Evolutionary conservation across 192 early-diverging fungal genomes (phyloP), one percentile per base, ranked within the genome.

Genomic region (Linnemannia exigua): DNA sequence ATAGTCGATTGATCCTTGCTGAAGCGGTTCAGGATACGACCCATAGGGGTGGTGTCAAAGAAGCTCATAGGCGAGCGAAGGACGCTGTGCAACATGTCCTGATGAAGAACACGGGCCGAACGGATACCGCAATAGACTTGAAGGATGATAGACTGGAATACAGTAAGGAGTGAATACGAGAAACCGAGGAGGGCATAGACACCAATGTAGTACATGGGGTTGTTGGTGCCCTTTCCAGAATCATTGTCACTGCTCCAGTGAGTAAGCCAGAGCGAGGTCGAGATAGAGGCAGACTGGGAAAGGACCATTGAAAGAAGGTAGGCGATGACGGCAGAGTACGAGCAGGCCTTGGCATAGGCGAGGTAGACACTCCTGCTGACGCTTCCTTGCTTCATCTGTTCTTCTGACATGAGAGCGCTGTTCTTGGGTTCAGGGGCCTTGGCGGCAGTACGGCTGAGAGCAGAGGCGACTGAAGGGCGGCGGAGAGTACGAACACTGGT

Each of bases 181-280:
- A 97, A 76, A 7, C 97, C 98, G 7, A 98, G 87, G 1, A 81
- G 88, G 4, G 96, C 97, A 83, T 99, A 99, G 67, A 97, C 90
- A 16, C 89, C 87, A 19, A 99, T 88, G 73, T 96, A 95, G 33
- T 91, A 92, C 79, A 92, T 70, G 17, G 93, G 79, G 46, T 87
- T 71, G 46, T 87, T 88, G 11, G 83, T 68, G 36, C 68, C 75
- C 35, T 88, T 84, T 46, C 88, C 80, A 4, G 75, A 44, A 35
- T 90, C 87, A 66, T 93, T 94, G 22, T 91, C 77, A 38, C 91
- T 90, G 75, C 93, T 92, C 94, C 95, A 96, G 81, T 94, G 88
- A 73, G 94, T 96, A 66, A 96, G 83, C 92, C 94, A 96, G 67
- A 95, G 79, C 52, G 93, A 93, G 8, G 92, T 90, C 11, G 88